Conservation (phyloP, 73 alveolate species). For the Strombidium stylifer region DNA sequence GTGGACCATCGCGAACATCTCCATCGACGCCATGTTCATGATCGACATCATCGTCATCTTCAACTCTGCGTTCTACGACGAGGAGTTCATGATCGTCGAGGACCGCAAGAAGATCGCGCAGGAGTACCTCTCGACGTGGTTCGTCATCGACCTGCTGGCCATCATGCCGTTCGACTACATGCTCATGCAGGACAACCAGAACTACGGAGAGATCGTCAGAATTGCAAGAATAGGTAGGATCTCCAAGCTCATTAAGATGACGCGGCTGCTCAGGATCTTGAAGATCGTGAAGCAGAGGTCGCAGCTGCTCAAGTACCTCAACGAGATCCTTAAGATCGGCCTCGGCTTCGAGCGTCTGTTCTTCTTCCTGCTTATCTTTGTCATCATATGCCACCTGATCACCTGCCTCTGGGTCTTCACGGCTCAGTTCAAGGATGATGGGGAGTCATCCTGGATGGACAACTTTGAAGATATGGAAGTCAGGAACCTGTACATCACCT, state of each 20-base stretch:
- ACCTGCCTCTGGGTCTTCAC: slow-evolving; percentile 73
- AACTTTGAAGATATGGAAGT: not conserved
- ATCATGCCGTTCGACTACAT: slow-evolving; percentile 68
- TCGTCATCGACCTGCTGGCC: slow-evolving; percentile 59
- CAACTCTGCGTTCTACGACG: slow-evolving; percentile 31
- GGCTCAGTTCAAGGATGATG: slow-evolving; percentile 50
- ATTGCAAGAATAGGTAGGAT: slow-evolving; percentile 71
- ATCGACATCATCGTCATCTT: slow-evolving; percentile 17
- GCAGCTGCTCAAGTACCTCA: slow-evolving; percentile 53
- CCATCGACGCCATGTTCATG: slow-evolving; percentile 15
- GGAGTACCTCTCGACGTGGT: slow-evolving; percentile 63
- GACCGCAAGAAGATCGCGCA: slow-evolving; percentile 38
- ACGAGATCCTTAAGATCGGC: slow-evolving; percentile 46
- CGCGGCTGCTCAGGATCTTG: slow-evolving; percentile 51
- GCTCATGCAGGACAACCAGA: slow-evolving; percentile 22
- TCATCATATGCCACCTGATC: slow-evolving; percentile 53
- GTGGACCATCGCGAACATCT: slow-evolving; percentile 3
- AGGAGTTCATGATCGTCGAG: slow-evolving; percentile 15
- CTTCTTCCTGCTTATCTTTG: slow-evolving; percentile 37
- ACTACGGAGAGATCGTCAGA: slow-evolving; percentile 64
- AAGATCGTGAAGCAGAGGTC: slow-evolving; percentile 73
- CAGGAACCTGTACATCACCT: slow-evolving; percentile 51
- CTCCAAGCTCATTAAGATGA: slow-evolving; percentile 72
- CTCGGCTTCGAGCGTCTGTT: slow-evolving; percentile 57
- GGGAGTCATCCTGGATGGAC: slow-evolving; percentile 17